Percentiles rank a stretch among this genome's conserved stretches.
These are phyloP conservation scores for Samsoniella hepiali DNA, from an alignment of 2,329 filamentous ascomycete genomes.

Conservation along the genomic window DNA sequence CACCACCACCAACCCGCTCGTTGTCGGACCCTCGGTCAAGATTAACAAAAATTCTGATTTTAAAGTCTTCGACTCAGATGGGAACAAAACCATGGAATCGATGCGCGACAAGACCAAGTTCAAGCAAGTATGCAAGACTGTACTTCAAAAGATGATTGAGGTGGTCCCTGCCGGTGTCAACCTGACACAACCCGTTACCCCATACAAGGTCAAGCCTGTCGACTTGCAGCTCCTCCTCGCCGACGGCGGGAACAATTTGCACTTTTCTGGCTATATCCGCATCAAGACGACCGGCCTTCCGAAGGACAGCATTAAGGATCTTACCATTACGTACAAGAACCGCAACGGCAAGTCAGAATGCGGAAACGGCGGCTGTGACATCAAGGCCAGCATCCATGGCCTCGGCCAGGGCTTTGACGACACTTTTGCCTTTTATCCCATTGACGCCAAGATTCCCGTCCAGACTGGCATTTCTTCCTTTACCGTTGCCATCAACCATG, in stretches of 20 bases:
- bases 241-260: constrained; percentile 44
- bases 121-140: constrained; percentile 44
- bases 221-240: constrained; percentile 53
- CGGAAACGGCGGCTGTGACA: constrained; percentile 40
- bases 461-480: constrained; percentile 61
- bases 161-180: constrained; percentile 50
- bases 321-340: constrained; percentile 55
- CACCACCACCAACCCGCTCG: constrained; percentile 52
- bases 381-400: constrained; percentile 45
- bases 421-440: constrained; percentile 53
- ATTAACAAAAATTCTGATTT: constrained; percentile 51
- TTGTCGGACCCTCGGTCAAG: constrained; percentile 47
- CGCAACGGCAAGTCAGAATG: constrained; percentile 48
- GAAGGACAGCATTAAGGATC: constrained; percentile 40
- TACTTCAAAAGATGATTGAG: constrained; percentile 62
- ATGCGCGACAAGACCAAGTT: constrained; percentile 46
- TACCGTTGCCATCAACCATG: constrained; percentile 48
- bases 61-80: constrained; percentile 53
- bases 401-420: constrained; percentile 57
- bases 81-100: constrained; percentile 51
- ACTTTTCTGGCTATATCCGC: constrained; percentile 54
- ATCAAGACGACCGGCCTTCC: constrained; percentile 51
- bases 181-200: constrained; percentile 50
- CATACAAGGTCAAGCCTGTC: constrained; percentile 59
- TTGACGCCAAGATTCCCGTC: constrained; percentile 50